phyloP scores from a whole-genome alignment of 306 rosid genomes.

The Arachis hypogaea region DNA sequence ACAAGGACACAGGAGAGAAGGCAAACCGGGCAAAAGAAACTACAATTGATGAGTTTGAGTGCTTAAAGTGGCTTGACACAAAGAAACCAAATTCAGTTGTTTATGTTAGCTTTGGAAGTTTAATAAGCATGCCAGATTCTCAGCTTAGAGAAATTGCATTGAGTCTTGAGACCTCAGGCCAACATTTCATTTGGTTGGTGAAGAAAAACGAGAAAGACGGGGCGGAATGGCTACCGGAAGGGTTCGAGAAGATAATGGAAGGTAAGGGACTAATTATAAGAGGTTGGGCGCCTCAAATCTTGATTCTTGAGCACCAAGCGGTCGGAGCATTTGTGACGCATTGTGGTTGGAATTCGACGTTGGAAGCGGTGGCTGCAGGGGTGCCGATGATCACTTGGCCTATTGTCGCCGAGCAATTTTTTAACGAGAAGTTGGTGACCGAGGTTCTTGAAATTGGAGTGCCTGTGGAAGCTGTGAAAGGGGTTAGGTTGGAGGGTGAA shows the following conservation, averaged over 20 bases:
- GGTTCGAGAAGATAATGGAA: too few relatives aligned
- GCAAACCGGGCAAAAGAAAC: constrained; percentile 21
- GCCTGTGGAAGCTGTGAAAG: constrained; percentile 35
- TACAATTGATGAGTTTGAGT: constrained; percentile 16
- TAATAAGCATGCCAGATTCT: constrained; percentile 35
- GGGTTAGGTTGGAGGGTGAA: neutral
- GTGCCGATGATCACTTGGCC: constrained; percentile 62
- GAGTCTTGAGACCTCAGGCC: constrained; percentile 58
- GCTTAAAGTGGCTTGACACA: constrained; percentile 45
- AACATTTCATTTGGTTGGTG: constrained; percentile 39
- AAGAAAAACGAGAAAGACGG: too few relatives aligned
- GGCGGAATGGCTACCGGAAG: too few relatives aligned
- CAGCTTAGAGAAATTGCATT: constrained; percentile 59
- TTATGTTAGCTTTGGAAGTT: constrained; percentile 43
- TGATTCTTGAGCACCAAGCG: constrained; percentile 47
- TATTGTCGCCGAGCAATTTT: constrained; percentile 40
- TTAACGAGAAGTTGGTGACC: constrained; percentile 48
- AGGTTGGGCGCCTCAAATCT: constrained; percentile 43
- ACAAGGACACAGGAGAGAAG: neutral
- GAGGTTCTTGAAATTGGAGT: constrained; percentile 39
- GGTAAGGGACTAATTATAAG: too few relatives aligned
- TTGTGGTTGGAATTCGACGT: constrained; percentile 60
- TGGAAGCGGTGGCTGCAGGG: constrained; percentile 49
- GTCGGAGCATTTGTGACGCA: constrained; percentile 51
- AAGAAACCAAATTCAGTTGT: too few relatives aligned